phyloP scores from a whole-genome alignment of 768 basidiomycete species.

The Pisolithus microcarpus region DNA sequence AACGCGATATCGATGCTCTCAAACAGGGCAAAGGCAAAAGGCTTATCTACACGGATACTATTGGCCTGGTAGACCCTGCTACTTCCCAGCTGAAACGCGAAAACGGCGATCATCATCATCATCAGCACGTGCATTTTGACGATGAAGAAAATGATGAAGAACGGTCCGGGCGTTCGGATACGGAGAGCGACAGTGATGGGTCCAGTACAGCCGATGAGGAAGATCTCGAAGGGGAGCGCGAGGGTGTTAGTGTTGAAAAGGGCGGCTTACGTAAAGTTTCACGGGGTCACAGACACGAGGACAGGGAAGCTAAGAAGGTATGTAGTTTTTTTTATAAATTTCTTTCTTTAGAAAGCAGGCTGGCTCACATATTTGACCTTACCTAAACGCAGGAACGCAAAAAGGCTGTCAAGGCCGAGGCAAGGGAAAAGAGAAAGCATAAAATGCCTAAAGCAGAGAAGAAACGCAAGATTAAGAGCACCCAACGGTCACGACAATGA shows the following conservation, averaged over 20 bases:
- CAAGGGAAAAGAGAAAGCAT: conserved; percentile 78
- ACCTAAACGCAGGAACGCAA: conserved; percentile 68
- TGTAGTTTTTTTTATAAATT: conserved; percentile 11
- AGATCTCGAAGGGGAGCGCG: conserved; percentile 30
- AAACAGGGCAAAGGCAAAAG: conserved; percentile 59
- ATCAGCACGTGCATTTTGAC: conserved; percentile 14
- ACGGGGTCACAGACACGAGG: conserved; percentile 88
- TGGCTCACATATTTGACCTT: conserved; percentile 4
- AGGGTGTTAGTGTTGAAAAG: conserved; percentile 21
- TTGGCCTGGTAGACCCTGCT: conserved; percentile 59
- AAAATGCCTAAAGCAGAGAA: conserved; percentile 98
- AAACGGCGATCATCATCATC: background rate
- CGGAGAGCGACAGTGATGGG: conserved; percentile 13
- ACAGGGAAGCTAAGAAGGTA: conserved; percentile 86
- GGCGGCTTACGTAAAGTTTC: conserved; percentile 50
- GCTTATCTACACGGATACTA: conserved; percentile 83
- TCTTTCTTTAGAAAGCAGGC: conserved; percentile 4
- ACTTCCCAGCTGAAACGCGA: background rate
- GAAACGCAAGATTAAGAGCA: conserved; percentile 68
- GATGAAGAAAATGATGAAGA: conserved; percentile 10
- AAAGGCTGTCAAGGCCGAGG: conserved; percentile 79
- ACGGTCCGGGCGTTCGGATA: background rate
- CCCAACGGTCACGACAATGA: conserved; percentile 15
- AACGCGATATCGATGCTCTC: conserved; percentile 79
- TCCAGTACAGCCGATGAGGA: conserved; percentile 27